Base-by-base conservation (phyloP, 2,329 filamentous ascomycete species). In the Venturia pyrina region DNA sequence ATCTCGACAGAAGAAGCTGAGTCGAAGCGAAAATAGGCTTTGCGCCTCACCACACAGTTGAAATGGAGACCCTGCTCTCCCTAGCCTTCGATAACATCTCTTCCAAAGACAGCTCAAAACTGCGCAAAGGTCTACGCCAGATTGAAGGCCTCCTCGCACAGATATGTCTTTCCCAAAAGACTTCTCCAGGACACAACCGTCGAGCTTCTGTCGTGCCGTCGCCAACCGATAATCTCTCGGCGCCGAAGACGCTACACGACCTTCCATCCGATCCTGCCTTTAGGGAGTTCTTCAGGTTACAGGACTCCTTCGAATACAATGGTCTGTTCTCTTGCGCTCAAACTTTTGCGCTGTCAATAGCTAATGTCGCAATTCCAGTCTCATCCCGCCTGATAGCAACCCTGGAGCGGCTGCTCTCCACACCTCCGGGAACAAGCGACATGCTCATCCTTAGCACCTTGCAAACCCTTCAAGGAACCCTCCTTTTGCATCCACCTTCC, bases 291-390 rank as follows among this genome's bases (percentile, higher is more conserved):
- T 97, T 96, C 81, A 91, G 96, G 75, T 77, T 98, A 70, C 95
- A 99, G 76, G 93, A 98, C 74, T 91, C 93, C 2, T 99, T 99
- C 74, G 91, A 98, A 79, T 98, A 92, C 90, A 99, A 99, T 79
- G 83, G 85, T 87, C 75, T 8, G 32, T 40, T 15, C 15, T 15
- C 65, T 43, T 48, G 48, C 64, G 28, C 56, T 13, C 5, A 2
- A 7, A 4, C 5, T 56, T 19, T 56, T 50, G 62, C 34, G 5
- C 37, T 48, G 21, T 17, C 13, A 48, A n/a, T 28, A 24, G 24
- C 62, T 41, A 65, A 40, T 62, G 24, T 43, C 85, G 78, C 76
- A 77, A 72, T 73, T 43, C 59, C 60, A 50, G 48, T 98, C 65
- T 89, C 91, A 17, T 87, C 91, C 78, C 87, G 92, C 68, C 83